Percentiles rank a stretch among this genome's conserved stretches.
Evolutionary conservation across 768 basidiomycete species (phyloP).

Genomic region (Mycena albidolilacea): DNA sequence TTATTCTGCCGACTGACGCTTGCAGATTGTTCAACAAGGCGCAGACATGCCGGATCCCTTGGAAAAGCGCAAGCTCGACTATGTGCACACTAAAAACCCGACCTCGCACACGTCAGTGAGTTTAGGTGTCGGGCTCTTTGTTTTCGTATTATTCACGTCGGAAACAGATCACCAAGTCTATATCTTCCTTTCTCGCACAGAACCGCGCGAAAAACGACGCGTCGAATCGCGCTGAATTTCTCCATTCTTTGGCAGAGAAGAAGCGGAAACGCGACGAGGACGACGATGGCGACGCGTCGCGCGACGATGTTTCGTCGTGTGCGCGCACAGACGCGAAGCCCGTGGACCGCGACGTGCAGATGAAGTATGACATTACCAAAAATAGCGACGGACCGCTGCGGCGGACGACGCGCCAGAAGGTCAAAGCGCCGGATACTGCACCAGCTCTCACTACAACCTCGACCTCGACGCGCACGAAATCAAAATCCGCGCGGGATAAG

Average conservation of each 20-base stretch:
- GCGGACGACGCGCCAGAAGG: slow-evolving; percentile 56
- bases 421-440: slow-evolving; percentile 25
- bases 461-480: slow-evolving; percentile 26
- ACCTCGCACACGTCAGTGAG: slow-evolving; percentile 74
- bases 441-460: slow-evolving; percentile 9
- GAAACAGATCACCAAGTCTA: slow-evolving; percentile 74
- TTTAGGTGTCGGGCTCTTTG: slow-evolving; percentile 34
- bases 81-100: slow-evolving; percentile 66
- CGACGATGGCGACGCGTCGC: slow-evolving; percentile 47
- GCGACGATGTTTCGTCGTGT: slow-evolving; percentile 63
- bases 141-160: slow-evolving; percentile 18
- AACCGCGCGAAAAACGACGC: slow-evolving; percentile 81
- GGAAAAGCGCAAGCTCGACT: slow-evolving; percentile 80
- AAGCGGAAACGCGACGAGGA: slow-evolving; percentile 61
- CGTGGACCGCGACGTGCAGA: slow-evolving; percentile 81
- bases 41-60: slow-evolving; percentile 49
- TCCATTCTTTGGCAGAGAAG: slow-evolving; percentile 72
- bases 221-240: slow-evolving; percentile 85
- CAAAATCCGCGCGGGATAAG: slow-evolving; percentile 22
- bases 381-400: slow-evolving; percentile 85
- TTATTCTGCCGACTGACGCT: slow-evolving; percentile 7
- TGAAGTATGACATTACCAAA: slow-evolving; percentile 91
- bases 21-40: slow-evolving; percentile 48
- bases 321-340: slow-evolving; percentile 82
- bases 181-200: slow-evolving; percentile 79